Evolutionary conservation across 306 rosid genomes (phyloP), one percentile per base, ranked within the genome.

Genomic region (Gynostemma pentaphyllum): DNA sequence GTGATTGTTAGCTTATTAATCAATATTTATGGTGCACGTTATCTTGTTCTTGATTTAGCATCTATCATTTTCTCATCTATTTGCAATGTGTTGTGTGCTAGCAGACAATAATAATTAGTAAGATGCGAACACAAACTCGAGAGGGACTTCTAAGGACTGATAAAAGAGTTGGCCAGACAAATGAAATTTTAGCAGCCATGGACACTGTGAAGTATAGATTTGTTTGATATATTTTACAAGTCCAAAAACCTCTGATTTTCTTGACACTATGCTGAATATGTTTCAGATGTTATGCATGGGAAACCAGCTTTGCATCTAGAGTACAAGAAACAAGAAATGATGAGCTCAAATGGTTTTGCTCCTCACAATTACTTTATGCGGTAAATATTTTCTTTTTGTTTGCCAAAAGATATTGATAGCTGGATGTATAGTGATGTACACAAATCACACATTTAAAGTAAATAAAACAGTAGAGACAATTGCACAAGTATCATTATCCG

Each of bases 221-320:
- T 22, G 42, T 63, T 26, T 41, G 41, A 63, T 23, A 44, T 7
- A 62, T 11, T 26, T 41, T 27, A 26, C 68, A 24, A 44, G 26
- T 44, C 29, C 18, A 28, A 9, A 16, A 6, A 26, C 32, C 16
- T 50, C 41, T 10, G 41, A 2, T 64, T 59, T 74, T 73, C 51
- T 48, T 64, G n/a, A 46, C 64, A 48, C 18, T 57, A 49, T 57
- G 67, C 72, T 74, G 71, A 61, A 68, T 36, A 66, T 72, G 36
- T 79, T 77, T 64, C 84, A 87, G 97, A 80, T 85, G 95, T 75
- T 90, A 85, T 74, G 89, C 97, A 46, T 90, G 96, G 97, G 95
- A 87, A 72, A 74, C 82, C 67, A 90, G 97, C 80, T 87, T 90
- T 70, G 81, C 80, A 22, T 69, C 82, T 52, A 84, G 81, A 78